phyloP scores from a whole-genome alignment of 495 filamentous ascomycete genomes.

The Aspergillus egyptiacus region DNA sequence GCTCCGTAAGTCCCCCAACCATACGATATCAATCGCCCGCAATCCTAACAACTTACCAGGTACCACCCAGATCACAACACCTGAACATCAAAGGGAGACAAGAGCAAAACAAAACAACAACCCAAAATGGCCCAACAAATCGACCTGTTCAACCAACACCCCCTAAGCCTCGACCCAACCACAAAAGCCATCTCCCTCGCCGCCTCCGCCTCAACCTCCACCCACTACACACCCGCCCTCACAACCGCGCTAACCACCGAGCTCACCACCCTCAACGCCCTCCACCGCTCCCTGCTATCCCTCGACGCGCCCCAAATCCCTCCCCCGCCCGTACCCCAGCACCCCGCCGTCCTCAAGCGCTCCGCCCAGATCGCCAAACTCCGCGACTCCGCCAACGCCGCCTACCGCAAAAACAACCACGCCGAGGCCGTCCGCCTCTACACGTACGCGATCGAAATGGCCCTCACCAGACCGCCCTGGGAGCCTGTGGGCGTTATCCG shows the following conservation, averaged over 20 bases:
- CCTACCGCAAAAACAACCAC: slow-evolving; percentile 70
- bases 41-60: background rate
- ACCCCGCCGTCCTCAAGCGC: slow-evolving; percentile 79
- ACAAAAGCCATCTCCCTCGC: slow-evolving; percentile 72
- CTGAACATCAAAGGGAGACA: slow-evolving; percentile 8
- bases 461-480: slow-evolving; percentile 72
- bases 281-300: slow-evolving; percentile 64
- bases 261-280: slow-evolving; percentile 62
- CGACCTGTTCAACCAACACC: slow-evolving; percentile 79
- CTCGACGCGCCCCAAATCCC: slow-evolving; percentile 53
- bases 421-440: slow-evolving; percentile 75
- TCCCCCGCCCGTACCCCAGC: slow-evolving; percentile 73
- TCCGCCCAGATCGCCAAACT: slow-evolving; percentile 81
- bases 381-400: slow-evolving; percentile 76
- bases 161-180: slow-evolving; percentile 69
- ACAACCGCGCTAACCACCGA: slow-evolving; percentile 51
- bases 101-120: background rate
- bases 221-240: slow-evolving; percentile 25
- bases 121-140: slow-evolving; percentile 33
- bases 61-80: background rate
- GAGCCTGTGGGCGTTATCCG: slow-evolving; percentile 74
- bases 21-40: background rate
- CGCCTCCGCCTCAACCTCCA: slow-evolving; percentile 38
- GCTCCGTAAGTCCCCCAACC: no score
- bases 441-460: slow-evolving; percentile 81